These are phyloP conservation scores for Chrysoporthe deuterocubensis DNA, from an alignment of 2,329 filamentous ascomycete species.

Conservation along the genomic window DNA sequence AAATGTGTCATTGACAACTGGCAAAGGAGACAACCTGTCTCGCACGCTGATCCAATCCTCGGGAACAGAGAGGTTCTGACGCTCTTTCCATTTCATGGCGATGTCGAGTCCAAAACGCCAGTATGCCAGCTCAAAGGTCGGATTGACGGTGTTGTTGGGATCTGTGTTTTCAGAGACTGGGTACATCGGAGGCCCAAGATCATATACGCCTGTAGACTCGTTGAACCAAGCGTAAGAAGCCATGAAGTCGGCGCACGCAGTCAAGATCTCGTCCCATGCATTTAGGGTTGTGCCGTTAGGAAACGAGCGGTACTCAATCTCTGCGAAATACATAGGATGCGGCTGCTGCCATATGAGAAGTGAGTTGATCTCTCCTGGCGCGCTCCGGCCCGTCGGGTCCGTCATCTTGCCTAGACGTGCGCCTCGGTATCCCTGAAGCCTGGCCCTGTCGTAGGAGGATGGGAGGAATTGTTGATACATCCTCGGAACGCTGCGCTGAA, in stretches of 20 bases:
- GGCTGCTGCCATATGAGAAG: slow-evolving; percentile 67
- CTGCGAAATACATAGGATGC: slow-evolving; percentile 64
- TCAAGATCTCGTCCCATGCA: slow-evolving; percentile 58
- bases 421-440: slow-evolving; percentile 47
- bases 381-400: slow-evolving; percentile 57
- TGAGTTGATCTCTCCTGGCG: slow-evolving; percentile 64
- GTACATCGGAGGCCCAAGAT: slow-evolving; percentile 51
- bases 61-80: slow-evolving; percentile 50
- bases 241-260: slow-evolving; percentile 62
- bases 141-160: slow-evolving; percentile 60
- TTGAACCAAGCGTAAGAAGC: slow-evolving; percentile 61
- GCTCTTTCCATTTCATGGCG: slow-evolving; percentile 55
- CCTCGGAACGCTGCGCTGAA: slow-evolving; percentile 48
- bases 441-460: slow-evolving; percentile 43
- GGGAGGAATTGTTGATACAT: slow-evolving; percentile 53
- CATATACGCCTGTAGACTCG: slow-evolving; percentile 53
- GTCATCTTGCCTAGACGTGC: slow-evolving; percentile 59
- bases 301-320: slow-evolving; percentile 55
- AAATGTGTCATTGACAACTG: slow-evolving; percentile 54
- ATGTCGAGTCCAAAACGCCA: slow-evolving; percentile 64
- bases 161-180: slow-evolving; percentile 60
- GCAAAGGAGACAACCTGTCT: slow-evolving; percentile 57
- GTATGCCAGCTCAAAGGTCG: slow-evolving; percentile 64
- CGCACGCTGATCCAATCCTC: slow-evolving; percentile 51
- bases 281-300: slow-evolving; percentile 47